Conservation (phyloP, 2,329 filamentous ascomycete genomes). For the Pezicula carpinea region DNA sequence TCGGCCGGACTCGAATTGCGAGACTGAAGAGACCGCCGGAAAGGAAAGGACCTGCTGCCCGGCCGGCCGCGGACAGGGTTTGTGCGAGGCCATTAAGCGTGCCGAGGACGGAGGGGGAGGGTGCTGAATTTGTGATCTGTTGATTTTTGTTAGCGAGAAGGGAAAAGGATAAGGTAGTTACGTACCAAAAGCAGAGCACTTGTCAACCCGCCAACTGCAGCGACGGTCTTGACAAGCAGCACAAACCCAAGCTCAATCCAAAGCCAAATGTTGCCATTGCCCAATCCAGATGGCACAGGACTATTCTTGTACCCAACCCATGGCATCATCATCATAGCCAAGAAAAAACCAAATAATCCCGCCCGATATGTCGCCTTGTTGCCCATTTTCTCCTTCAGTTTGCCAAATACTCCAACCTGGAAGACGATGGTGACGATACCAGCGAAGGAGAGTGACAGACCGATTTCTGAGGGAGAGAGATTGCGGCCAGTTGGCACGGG, state of each 20-base stretch:
- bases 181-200: constrained; percentile 81
- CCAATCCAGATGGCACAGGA: constrained; percentile 49
- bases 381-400: constrained; percentile 71
- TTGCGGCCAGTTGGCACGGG: constrained; percentile 70
- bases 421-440: constrained; percentile 84
- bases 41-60: constrained; percentile 82
- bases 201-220: constrained; percentile 82
- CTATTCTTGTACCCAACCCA: constrained; percentile 76
- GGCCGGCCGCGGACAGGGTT: constrained; percentile 84
- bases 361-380: constrained; percentile 81
- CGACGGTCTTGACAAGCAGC: constrained; percentile 83
- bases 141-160: neutral
- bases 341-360: constrained; percentile 72
- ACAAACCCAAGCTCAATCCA: constrained; percentile 78
- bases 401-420: constrained; percentile 80
- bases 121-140: constrained; percentile 89
- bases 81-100: constrained; percentile 92
- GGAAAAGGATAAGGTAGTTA: constrained; percentile 13
- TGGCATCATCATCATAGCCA: constrained; percentile 83
- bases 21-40: constrained; percentile 84
- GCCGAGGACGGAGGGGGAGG: constrained; percentile 78
- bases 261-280: constrained; percentile 63
- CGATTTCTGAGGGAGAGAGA: constrained; percentile 75
- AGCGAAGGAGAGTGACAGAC: constrained; percentile 78
- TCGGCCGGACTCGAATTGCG: constrained; percentile 66